These are phyloP conservation scores for Wallemia ichthyophaga DNA, from an alignment of 1,284 basidiomycete species.

Conservation along the genomic window DNA sequence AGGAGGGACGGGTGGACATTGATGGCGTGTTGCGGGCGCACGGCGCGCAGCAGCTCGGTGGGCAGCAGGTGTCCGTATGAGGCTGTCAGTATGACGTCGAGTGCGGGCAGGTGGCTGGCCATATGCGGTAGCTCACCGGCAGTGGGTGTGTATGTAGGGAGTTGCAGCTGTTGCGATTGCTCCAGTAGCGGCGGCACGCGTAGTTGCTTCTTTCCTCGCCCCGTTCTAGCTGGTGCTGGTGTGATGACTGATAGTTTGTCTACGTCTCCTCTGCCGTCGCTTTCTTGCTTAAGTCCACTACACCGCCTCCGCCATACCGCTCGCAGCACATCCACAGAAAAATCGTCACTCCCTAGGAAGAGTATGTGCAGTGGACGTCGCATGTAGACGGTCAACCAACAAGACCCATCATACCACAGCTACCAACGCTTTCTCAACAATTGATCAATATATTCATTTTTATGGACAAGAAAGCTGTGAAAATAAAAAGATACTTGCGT, in stretches of 20 bases:
- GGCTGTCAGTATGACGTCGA: conserved; percentile 49
- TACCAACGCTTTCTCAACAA: too few relatives aligned
- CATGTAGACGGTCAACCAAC: not conserved
- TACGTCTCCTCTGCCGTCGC: conserved; percentile 10
- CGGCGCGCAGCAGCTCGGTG: conserved; percentile 29
- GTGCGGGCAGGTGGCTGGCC: conserved; percentile 8
- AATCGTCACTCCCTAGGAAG: conserved; percentile 40
- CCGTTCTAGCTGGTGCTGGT: conserved; percentile 26
- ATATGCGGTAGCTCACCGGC: conserved; percentile 20
- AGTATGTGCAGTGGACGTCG: conserved; percentile 23
- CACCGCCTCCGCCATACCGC: conserved; percentile 24
- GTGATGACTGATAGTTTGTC: conserved; percentile 30
- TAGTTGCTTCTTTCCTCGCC: conserved; percentile 22
- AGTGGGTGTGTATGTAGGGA: conserved; percentile 12
- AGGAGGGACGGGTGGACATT: conserved; percentile 80
- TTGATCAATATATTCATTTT: too few relatives aligned
- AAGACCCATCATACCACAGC: too few relatives aligned
- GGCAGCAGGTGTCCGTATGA: conserved; percentile 78
- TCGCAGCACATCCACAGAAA: conserved; percentile 30
- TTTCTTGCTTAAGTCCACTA: conserved; percentile 9
- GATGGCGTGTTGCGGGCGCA: conserved; percentile 31
- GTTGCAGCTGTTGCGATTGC: not conserved
- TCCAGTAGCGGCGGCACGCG: conserved; percentile 21
- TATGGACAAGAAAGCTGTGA: not conserved
- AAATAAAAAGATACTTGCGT: too few relatives aligned